phyloP scores from a whole-genome alignment of 2,329 filamentous ascomycete species.

The Fusarium cicatricum region DNA sequence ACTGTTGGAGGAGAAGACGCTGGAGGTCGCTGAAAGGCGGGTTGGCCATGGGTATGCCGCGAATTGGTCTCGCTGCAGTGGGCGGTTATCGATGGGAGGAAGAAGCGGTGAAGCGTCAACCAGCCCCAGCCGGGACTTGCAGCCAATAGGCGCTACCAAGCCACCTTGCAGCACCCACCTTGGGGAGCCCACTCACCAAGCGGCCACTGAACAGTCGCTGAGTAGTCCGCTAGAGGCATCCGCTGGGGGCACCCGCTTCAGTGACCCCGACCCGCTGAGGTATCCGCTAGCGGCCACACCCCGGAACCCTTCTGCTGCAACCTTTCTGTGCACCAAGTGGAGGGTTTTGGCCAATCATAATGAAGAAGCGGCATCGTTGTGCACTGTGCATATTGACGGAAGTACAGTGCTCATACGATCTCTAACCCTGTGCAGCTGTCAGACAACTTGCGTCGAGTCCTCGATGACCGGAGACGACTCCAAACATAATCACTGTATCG shows the following conservation, averaged over 20 bases:
- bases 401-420: not conserved
- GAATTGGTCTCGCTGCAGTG: conserved; percentile 34
- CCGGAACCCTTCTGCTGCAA: conserved; percentile 29
- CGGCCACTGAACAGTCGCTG: conserved; percentile 32
- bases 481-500: conserved; percentile 21
- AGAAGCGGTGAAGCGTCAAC: conserved; percentile 51
- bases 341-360: conserved; percentile 34
- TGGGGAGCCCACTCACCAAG: conserved; percentile 35
- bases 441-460: not conserved
- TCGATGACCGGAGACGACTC: not conserved
- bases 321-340: conserved; percentile 37
- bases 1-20: conserved; percentile 39
- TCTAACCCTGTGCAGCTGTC: conserved; percentile 4
- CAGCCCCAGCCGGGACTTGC: conserved; percentile 46
- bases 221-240: conserved; percentile 26
- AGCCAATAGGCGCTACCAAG: conserved; percentile 48
- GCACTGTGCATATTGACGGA: not conserved
- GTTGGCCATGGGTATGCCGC: conserved; percentile 33
- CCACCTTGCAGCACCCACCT: conserved; percentile 37
- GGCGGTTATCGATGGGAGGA: conserved; percentile 45
- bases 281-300: conserved; percentile 23
- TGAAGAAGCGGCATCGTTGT: conserved; percentile 1
- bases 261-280: conserved; percentile 24
- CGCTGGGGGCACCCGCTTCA: conserved; percentile 37
- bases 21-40: conserved; percentile 39